Base-by-base conservation (phyloP, 2,329 filamentous ascomycete genomes). In the Ophiostoma angusticollis region DNA sequence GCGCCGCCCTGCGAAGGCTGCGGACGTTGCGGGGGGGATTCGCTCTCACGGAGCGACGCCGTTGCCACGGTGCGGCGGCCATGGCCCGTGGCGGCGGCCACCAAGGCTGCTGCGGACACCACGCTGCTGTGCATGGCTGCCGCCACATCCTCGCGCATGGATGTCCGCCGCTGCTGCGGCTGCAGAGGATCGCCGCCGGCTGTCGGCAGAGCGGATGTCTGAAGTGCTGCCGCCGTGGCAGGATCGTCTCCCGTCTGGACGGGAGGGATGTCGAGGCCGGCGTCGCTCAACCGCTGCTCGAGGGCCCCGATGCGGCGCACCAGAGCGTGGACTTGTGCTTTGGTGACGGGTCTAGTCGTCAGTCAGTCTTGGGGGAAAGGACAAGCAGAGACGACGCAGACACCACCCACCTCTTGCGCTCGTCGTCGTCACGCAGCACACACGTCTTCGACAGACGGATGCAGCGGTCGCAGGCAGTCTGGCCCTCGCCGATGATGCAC, bases 371-470 rank as follows among this genome's bases (percentile, higher is more conserved):
- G n/a, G n/a, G n/a, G n/a, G n/a, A n/a, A n/a, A n/a, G n/a, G n/a
- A n/a, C n/a, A n/a, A n/a, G n/a, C n/a, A n/a, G n/a, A n/a, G n/a
- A n/a, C n/a, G n/a, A n/a, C n/a, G n/a, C n/a, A n/a, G n/a, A n/a
- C n/a, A n/a, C n/a, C 8, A 12, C 24, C 29, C 24, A 36, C 34
- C 41, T 33, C 28, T 41, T 41, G 29, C 42, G 34, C 31, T 44
- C 42, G 27, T 44, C 42, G 32, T 41, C 35, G 27, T 44, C 39
- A 14, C 42, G 42, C 22, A 44, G 27, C n/a, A 41, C 35, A 22
- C 31, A 43, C n/a, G 37, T 37, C 34, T 19, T 33, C 9, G 33
- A 36, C 4, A 43, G 29, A 14, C 41, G 41, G 9, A 37, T 21
- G 22, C 41, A 43, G 9, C 37, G 37, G 23, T 43, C 41, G 13